Percentiles rank a stretch among this genome's conserved stretches.
phyloP scores from a whole-genome alignment of 179 eudicot genomes.

The Carnegiea gigantea region DNA sequence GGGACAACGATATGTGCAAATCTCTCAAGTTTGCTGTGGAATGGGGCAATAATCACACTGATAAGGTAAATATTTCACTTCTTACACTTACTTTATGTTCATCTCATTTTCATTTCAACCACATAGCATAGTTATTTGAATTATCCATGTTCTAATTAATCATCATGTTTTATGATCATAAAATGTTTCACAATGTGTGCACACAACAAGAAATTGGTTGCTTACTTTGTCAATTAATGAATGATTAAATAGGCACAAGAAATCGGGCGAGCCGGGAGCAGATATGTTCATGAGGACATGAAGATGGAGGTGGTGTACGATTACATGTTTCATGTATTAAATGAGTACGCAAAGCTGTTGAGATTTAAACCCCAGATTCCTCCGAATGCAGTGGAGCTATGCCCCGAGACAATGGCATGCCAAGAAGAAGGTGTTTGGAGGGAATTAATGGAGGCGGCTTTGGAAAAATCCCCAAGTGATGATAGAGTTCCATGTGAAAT shows the following conservation, averaged over 20 bases:
- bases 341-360: slow-evolving; percentile 42
- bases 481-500: slow-evolving; percentile 36
- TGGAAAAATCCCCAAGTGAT: slow-evolving; percentile 35
- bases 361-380: slow-evolving; percentile 37
- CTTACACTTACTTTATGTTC: background rate
- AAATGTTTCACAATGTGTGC: too few species aligned
- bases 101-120: too few species aligned
- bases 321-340: slow-evolving; percentile 44
- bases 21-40: slow-evolving; percentile 49
- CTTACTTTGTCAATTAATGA: too few species aligned
- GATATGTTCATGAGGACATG: slow-evolving; percentile 37
- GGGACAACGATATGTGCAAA: slow-evolving; percentile 29
- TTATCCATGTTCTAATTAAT: too few species aligned
- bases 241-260: slow-evolving; percentile 34
- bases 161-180: too few species aligned
- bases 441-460: slow-evolving; percentile 36
- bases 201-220: too few species aligned
- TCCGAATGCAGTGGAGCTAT: slow-evolving; percentile 31
- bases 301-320: slow-evolving; percentile 42
- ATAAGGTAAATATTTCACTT: slow-evolving; percentile 36
- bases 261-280: slow-evolving; percentile 42
- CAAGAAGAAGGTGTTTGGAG: slow-evolving; percentile 28
- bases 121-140: too few species aligned
- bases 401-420: slow-evolving; percentile 44
- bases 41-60: slow-evolving; percentile 66